Base-by-base conservation (phyloP, 1,284 basidiomycete species). In the Naganishia cerealis region DNA sequence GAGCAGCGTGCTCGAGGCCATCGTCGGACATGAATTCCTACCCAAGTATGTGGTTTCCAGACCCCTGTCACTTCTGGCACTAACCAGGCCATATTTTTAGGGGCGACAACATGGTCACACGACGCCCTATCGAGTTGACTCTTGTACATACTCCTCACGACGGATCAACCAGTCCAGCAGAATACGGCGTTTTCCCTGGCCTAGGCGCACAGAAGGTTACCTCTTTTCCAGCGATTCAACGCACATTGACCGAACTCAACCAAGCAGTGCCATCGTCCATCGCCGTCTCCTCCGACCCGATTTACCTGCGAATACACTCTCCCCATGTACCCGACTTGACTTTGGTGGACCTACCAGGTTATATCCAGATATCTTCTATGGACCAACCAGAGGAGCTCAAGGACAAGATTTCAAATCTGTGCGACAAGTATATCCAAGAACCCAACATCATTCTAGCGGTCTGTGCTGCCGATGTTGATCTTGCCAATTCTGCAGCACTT, bases 81-180 rank as follows among this genome's bases (percentile, higher is more conserved):
- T 50, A 24, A 50, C 46, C 46, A 24, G 12, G 15, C 16, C 53
- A 54, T 7, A 13, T 57, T 15, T 68, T 57, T 76, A 96, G 93
- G 82, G 95, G 95, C 68, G 90, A 94, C 81, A 99, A 99, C 81
- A 99, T 99, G 96, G 96, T 99, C 55, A 99, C 95, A 0, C 90
- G 95, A 2, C 88, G 95, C 57, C 96, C 95, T 0, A 96, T 99
- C 75, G 95, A 99, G 78, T 86, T 99, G 67, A 99, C 95, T 0
- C 88, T 99, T 59, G 89, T 99, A 69, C 92, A 99, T 77, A 96
- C 91, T 0, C 90, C 91, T 16, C 73, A 81, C 3, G 76, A 81
- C 9, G 82, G 82, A 13, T 85, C 86, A 4, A 83, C 85, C 42
- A 80, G 83, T n/a, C 86, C 88, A 4, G 81, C 84, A 36, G 94